Base-by-base conservation (phyloP, 2,329 filamentous ascomycete species). In the Delphinella strobiligena region DNA sequence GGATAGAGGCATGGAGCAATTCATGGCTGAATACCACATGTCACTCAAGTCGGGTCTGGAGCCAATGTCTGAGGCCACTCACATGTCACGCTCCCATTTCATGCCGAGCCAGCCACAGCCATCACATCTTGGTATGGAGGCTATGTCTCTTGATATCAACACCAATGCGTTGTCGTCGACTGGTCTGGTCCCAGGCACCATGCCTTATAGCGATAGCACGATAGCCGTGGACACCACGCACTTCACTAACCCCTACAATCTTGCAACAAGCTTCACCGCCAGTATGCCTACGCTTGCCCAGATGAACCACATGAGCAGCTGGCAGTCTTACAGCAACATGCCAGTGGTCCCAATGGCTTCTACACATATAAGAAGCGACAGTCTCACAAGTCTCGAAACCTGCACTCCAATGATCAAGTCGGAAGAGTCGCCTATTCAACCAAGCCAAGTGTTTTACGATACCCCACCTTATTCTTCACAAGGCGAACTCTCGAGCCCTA, bases 341-440 rank as follows among this genome's bases (percentile, higher is more conserved):
- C 32, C 33, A 8, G 19, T 34, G 30, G 16, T 24, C 9, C 33
- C 41, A 9, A 39, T 49, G 30, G 41, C 41, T n/a, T 33, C 40
- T 19, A 38, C 45, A 10, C 34, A 45, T 9, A 44, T 47, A 50
- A 47, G 55, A 56, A 43, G 43, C 33, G 47, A 52, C 22, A 51
- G 46, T 39, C 47, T 51, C 30, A 47, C 48, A 41, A 52, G 49
- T 34, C 36, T 41, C 12, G 45, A 48, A 18, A 48, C 48, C 34
- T 48, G 47, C 48, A 44, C 59, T 49, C 54, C 62, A 5, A 53
- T 56, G 34, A 61, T 68, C 47, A 70, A 69, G 46, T 49, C 55
- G 2, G 66, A 68, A 43, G 48, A 48, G 43, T 67, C 64, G 5
- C 64, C 64, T 1, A 50, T 63, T 10, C 58, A 62, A 16, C 55